Conservation (phyloP, 2,329 filamentous ascomycete genomes). For the Ophiostoma sp. region DNA sequence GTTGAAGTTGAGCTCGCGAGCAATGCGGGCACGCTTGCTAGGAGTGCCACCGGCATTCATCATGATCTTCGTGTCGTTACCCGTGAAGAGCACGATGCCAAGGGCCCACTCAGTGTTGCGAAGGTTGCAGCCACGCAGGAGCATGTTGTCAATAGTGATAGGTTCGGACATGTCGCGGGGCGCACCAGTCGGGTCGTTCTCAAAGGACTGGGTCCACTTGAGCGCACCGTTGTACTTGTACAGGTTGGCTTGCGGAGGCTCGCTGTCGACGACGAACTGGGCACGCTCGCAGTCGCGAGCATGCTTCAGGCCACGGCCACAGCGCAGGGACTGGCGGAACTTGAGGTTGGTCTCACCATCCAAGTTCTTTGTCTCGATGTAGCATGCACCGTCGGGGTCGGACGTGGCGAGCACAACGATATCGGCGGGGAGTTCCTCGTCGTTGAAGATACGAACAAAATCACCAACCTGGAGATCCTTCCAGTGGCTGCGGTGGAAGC, state of each 20-base stretch:
- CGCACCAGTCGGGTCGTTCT: conserved; percentile 52
- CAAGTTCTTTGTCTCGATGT: conserved; percentile 96
- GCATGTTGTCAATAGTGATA: conserved; percentile 88
- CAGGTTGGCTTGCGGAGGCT: conserved; percentile 84
- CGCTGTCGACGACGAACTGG: conserved; percentile 83
- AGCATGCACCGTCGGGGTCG: conserved; percentile 89
- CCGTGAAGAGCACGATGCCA: conserved; percentile 88
- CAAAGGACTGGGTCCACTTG: conserved; percentile 73
- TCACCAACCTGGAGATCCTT: conserved; percentile 94
- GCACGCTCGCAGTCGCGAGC: conserved; percentile 87
- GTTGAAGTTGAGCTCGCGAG: conserved; percentile 92
- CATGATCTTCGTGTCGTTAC: conserved; percentile 98
- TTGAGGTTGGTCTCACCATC: conserved; percentile 98
- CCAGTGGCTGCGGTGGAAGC: conserved; percentile 91
- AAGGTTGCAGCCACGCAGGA: conserved; percentile 87
- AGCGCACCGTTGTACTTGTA: conserved; percentile 92
- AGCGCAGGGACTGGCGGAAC: conserved; percentile 83
- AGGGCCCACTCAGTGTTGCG: conserved; percentile 96
- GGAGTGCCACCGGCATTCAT: conserved; percentile 95
- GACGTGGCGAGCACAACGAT: conserved; percentile 89
- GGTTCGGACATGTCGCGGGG: conserved; percentile 81
- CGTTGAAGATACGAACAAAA: conserved; percentile 92
- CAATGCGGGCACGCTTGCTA: conserved; percentile 85
- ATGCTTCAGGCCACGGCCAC: conserved; percentile 74
- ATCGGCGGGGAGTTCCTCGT: conserved; percentile 92